phyloP scores from a whole-genome alignment of 495 filamentous ascomycete species.

The Lepidopterella palustris region DNA sequence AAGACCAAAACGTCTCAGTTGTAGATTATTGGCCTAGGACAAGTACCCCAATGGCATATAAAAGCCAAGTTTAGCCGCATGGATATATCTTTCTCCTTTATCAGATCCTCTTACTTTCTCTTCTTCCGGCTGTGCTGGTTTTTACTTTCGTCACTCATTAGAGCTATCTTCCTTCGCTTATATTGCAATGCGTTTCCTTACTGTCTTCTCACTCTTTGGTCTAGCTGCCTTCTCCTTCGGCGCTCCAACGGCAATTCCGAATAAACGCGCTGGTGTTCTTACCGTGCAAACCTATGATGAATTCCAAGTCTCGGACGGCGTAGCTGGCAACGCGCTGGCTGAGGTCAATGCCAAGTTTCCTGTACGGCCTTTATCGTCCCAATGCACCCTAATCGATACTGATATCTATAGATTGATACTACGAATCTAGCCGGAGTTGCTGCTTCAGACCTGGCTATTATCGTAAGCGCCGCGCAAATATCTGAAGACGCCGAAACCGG shows the following conservation, averaged over 20 bases:
- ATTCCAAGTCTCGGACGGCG: slow-evolving; percentile 41
- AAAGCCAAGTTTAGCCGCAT: background rate
- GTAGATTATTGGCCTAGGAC: no score
- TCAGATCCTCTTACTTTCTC: background rate
- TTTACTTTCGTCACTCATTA: background rate
- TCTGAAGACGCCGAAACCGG: slow-evolving; percentile 41
- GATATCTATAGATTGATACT: slow-evolving; percentile 33
- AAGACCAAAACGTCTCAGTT: no score
- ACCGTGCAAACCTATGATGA: slow-evolving; percentile 12
- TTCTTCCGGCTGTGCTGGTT: background rate
- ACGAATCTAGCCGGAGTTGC: slow-evolving; percentile 36
- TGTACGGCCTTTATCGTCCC: slow-evolving; percentile 23
- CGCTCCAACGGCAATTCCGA: background rate
- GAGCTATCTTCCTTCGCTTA: background rate
- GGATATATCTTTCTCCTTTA: background rate
- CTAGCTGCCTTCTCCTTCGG: background rate
- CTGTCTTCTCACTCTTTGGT: background rate
- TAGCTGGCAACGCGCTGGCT: slow-evolving; percentile 40
- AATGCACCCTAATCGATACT: background rate
- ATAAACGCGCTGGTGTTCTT: slow-evolving; percentile 11
- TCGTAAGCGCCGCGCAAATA: slow-evolving; percentile 37
- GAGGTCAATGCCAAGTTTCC: slow-evolving; percentile 43
- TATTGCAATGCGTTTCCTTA: background rate
- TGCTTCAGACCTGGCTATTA: slow-evolving; percentile 36
- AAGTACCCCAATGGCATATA: background rate